These are phyloP conservation scores for Linum usitatissimum DNA, from an alignment of 345 rosid species.

Conservation along the genomic window DNA sequence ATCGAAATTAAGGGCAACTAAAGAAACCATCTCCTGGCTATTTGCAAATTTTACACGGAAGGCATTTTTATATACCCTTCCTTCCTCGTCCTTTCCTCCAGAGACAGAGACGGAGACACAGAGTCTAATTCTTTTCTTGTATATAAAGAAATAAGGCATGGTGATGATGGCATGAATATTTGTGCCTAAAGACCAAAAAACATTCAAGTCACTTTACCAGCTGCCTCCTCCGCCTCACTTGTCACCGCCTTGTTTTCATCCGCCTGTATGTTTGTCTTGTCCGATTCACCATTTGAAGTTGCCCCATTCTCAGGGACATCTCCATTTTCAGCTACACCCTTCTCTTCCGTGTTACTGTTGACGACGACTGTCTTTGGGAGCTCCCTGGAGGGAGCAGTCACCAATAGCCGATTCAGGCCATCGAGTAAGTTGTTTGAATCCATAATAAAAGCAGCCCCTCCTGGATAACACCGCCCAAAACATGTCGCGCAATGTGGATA, in stretches of 20 bases:
- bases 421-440: constrained; percentile 61
- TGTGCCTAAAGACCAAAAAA: too few species aligned
- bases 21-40: too few species aligned
- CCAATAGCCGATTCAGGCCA: constrained; percentile 47
- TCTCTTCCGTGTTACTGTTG: constrained; percentile 23
- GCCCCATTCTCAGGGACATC: constrained; percentile 39
- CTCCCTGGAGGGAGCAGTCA: constrained; percentile 40
- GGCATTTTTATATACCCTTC: too few species aligned
- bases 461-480: constrained; percentile 86
- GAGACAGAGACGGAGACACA: too few species aligned
- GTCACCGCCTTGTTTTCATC: background rate
- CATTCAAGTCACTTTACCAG: background rate
- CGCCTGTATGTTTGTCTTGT: background rate
- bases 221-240: background rate
- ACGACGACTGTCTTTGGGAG: constrained; percentile 31
- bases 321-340: constrained; percentile 33
- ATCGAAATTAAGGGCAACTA: too few species aligned
- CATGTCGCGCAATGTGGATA: constrained; percentile 76
- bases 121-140: too few species aligned
- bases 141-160: too few species aligned
- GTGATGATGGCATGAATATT: too few species aligned
- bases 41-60: too few species aligned
- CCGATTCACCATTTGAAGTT: constrained; percentile 27
- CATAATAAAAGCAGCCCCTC: constrained; percentile 63
- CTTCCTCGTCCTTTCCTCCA: too few species aligned